These are phyloP conservation scores for Glebionis coronaria DNA, from an alignment of 129 eudicot species.

Conservation along the genomic window DNA sequence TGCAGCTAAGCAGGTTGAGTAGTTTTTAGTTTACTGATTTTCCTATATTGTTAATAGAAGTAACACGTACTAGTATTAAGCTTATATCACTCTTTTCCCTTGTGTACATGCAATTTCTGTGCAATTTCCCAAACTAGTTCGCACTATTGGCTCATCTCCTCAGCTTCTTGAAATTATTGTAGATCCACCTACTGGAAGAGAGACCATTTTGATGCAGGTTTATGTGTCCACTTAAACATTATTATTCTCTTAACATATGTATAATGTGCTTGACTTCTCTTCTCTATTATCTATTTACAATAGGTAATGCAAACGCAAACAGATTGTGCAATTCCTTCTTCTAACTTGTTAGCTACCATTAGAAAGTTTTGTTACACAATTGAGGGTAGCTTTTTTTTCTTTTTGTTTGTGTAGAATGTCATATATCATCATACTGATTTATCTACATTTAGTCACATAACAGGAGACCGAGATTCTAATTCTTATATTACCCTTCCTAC, in stretches of 20 bases:
- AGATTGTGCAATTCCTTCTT: conserved; percentile 80
- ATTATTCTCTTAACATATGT: conserved; percentile 5
- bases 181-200: no score
- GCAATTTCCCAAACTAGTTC: no score
- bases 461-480: conserved; percentile 88
- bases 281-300: conserved; percentile 9
- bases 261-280: background rate
- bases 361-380: conserved; percentile 61
- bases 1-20: no score
- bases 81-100: conserved; percentile 16
- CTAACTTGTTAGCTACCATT: conserved; percentile 63
- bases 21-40: no score
- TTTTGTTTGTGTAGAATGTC: conserved; percentile 10
- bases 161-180: no score
- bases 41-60: background rate
- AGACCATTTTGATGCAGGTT: conserved; percentile 77
- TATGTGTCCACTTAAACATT: background rate
- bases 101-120: conserved; percentile 66
- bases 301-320: conserved; percentile 89
- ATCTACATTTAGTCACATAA: conserved; percentile 12
- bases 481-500: no score
- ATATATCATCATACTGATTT: conserved; percentile 16
- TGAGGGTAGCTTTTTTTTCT: conserved; percentile 49
- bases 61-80: background rate
- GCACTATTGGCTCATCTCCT: no score